Evolutionary conservation across 306 rosid species (phyloP).

Genomic region (Oxytropis ochrocephala): DNA sequence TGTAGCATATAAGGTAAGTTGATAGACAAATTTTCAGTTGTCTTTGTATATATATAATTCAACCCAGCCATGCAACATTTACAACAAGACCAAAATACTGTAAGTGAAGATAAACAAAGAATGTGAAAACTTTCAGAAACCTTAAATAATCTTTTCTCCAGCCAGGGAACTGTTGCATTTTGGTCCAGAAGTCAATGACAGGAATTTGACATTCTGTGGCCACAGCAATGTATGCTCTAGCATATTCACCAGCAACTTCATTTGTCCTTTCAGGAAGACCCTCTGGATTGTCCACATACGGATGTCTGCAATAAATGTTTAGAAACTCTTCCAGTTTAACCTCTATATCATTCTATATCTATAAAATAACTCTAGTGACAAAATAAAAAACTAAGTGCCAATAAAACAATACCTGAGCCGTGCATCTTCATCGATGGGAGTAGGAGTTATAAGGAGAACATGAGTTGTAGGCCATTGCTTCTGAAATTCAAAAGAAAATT

Average conservation of each 20-base stretch:
- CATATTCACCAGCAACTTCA: slow-evolving; percentile 69
- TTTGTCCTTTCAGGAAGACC: slow-evolving; percentile 85
- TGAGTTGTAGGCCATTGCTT: slow-evolving; percentile 62
- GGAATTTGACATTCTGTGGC: slow-evolving; percentile 56
- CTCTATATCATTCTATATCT: not conserved
- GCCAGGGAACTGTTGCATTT: slow-evolving; percentile 60
- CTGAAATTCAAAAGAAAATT: slow-evolving; percentile 32
- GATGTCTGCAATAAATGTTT: slow-evolving; percentile 32
- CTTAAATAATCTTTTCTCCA: slow-evolving; percentile 55
- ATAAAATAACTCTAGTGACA: not conserved
- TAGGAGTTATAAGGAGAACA: slow-evolving; percentile 69
- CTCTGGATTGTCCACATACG: slow-evolving; percentile 48
- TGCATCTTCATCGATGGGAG: slow-evolving; percentile 79
- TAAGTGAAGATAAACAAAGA: not conserved
- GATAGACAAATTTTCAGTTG: no score
- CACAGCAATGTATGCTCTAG: slow-evolving; percentile 53
- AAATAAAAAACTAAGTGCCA: not conserved
- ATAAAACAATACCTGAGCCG: slow-evolving; percentile 48
- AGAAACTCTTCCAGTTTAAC: not conserved
- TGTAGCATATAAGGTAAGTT: no score
- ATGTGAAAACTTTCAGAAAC: slow-evolving; percentile 13
- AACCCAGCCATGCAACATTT: no score
- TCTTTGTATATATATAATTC: no score
- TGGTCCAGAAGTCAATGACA: slow-evolving; percentile 58
- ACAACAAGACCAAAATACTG: not conserved